These are phyloP conservation scores for Candida ponderosae DNA, from an alignment of 805 yeast genomes.

Conservation along the genomic window DNA sequence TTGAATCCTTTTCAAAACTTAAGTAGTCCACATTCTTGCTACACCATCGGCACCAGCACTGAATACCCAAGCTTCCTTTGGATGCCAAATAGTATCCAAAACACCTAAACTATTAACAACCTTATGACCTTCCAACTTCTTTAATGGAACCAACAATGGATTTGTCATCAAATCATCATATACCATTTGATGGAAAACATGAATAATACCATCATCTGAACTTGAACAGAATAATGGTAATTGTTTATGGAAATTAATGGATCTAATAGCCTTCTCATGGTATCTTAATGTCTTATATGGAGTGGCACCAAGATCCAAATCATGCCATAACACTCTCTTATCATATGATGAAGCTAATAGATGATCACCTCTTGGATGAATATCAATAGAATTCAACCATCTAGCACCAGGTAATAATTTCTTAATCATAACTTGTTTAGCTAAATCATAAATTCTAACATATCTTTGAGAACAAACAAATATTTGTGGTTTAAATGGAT, in stretches of 20 bases:
- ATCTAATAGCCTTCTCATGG: slow-evolving; percentile 90
- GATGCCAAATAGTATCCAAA: slow-evolving; percentile 88
- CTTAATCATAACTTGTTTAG: slow-evolving; percentile 76
- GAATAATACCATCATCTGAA: slow-evolving; percentile 88
- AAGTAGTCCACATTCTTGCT: slow-evolving; percentile 95
- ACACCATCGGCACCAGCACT: slow-evolving; percentile 96
- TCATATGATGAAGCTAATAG: slow-evolving; percentile 89
- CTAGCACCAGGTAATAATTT: slow-evolving; percentile 92
- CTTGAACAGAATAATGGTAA: slow-evolving; percentile 92
- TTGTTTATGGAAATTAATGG: slow-evolving; percentile 78
- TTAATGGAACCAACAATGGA: slow-evolving; percentile 92
- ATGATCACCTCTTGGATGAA: slow-evolving; percentile 95
- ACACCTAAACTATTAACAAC: slow-evolving; percentile 78
- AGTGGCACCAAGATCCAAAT: slow-evolving; percentile 76
- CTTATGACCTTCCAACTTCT: slow-evolving; percentile 88
- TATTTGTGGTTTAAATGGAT: slow-evolving; percentile 90
- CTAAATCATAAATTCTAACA: slow-evolving; percentile 81
- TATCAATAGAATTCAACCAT: slow-evolving; percentile 86
- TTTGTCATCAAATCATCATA: slow-evolving; percentile 93
- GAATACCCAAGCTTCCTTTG: slow-evolving; percentile 96
- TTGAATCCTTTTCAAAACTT: slow-evolving; percentile 8
- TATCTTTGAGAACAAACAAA: slow-evolving; percentile 93
- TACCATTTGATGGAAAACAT: slow-evolving; percentile 94
- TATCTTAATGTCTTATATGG: slow-evolving; percentile 95
- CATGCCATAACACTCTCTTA: slow-evolving; percentile 96